A percentile compares a stretch with the other conserved stretches of the same genome.
These are phyloP conservation scores for Hericium coralloides DNA, from an alignment of 768 basidiomycete species.

Conservation along the genomic window DNA sequence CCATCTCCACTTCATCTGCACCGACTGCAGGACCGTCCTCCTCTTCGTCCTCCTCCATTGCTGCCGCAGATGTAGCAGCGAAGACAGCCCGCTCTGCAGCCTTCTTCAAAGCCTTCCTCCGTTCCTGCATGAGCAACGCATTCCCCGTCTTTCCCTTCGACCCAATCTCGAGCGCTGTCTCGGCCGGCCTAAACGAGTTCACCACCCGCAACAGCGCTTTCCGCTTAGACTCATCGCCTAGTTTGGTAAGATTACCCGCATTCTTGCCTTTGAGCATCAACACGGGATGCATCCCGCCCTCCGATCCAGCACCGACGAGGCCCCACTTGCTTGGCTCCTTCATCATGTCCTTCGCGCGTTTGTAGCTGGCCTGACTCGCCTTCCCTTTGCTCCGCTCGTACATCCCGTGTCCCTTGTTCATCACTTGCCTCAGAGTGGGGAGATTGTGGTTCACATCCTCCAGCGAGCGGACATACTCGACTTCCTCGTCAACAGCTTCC, in stretches of 20 bases:
- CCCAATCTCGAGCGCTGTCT: constrained; percentile 89
- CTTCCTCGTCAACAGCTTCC: constrained; percentile 71
- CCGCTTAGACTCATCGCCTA: constrained; percentile 41
- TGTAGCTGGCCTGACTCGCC: constrained; percentile 78
- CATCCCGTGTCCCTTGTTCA: constrained; percentile 84
- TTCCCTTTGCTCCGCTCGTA: constrained; percentile 92
- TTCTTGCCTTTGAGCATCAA: constrained; percentile 30
- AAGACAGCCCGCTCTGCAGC: constrained; percentile 41
- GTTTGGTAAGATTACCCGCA: constrained; percentile 23
- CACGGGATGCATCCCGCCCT: constrained; percentile 57
- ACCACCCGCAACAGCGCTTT: constrained; percentile 65
- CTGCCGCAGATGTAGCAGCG: constrained; percentile 23
- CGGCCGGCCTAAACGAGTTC: constrained; percentile 72
- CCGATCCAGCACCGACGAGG: constrained; percentile 50
- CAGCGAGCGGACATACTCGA: constrained; percentile 66
- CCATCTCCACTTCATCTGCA: constrained; percentile 49
- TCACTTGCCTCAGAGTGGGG: constrained; percentile 63
- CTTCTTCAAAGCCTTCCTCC: constrained; percentile 68
- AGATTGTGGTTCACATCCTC: constrained; percentile 59
- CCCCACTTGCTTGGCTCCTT: constrained; percentile 62
- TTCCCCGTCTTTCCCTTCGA: constrained; percentile 55
- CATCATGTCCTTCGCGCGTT: constrained; percentile 80
- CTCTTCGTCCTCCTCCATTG: constrained; percentile 23
- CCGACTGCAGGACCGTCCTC: constrained; percentile 21
- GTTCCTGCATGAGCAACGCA: constrained; percentile 78